Conservation (phyloP, 495 filamentous ascomycete species). For the Parmelia sp. region DNA sequence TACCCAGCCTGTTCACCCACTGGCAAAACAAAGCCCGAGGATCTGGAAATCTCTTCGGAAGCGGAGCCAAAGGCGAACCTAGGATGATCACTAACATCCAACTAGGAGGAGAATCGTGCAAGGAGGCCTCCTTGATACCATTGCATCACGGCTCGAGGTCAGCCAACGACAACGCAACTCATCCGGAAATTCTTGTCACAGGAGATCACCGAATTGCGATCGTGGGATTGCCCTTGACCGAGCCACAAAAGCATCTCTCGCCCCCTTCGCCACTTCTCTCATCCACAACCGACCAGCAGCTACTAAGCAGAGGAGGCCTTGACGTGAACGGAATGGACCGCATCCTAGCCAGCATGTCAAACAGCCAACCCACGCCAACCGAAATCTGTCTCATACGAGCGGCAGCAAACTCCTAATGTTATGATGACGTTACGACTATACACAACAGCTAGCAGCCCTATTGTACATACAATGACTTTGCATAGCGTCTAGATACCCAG, state of each 20-base stretch:
- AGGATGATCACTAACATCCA: conserved; percentile 43
- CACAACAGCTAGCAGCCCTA: not conserved
- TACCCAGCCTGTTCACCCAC: conserved; percentile 59
- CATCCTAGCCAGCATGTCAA: conserved; percentile 42
- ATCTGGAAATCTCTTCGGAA: conserved; percentile 50
- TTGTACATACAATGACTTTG: not conserved
- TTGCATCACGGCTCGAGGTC: conserved; percentile 29
- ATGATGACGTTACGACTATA: not conserved
- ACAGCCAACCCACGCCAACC: conserved; percentile 16
- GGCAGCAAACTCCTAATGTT: conserved; percentile 13
- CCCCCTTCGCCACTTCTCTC: conserved; percentile 13
- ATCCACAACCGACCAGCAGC: conserved; percentile 38
- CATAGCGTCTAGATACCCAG: conserved; percentile 14
- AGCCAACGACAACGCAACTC: conserved; percentile 36
- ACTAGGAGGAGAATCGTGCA: conserved; percentile 61
- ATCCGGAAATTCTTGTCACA: conserved; percentile 54
- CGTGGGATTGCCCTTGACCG: conserved; percentile 40
- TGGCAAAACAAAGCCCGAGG: conserved; percentile 60
- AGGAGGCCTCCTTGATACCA: conserved; percentile 51
- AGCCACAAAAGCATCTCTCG: conserved; percentile 26
- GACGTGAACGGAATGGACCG: conserved; percentile 50
- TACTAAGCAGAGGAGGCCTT: conserved; percentile 42
- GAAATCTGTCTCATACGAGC: conserved; percentile 1
- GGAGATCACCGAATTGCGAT: conserved; percentile 60
- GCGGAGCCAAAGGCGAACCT: conserved; percentile 18